Evolutionary conservation across 371 early-diverging fungal species (phyloP).

Genomic region (Mucor circinelloides): DNA sequence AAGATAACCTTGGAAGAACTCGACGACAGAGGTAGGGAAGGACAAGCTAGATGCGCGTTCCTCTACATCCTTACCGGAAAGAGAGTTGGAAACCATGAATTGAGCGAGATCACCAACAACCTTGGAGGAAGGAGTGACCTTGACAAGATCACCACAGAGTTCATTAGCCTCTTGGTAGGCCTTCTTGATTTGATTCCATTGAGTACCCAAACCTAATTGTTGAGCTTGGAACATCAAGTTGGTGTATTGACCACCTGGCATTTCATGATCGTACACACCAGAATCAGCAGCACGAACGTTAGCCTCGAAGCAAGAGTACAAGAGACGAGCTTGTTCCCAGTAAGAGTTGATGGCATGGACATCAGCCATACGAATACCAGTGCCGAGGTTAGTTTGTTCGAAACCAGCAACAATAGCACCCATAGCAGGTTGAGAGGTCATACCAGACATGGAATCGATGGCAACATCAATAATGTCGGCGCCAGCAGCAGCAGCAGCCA

Average conservation of each 20-base stretch:
- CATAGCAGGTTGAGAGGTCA: slow-evolving; percentile 95
- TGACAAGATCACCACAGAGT: slow-evolving; percentile 93
- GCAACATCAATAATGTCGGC: slow-evolving; percentile 93
- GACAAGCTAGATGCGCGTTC: slow-evolving; percentile 74
- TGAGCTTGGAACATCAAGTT: slow-evolving; percentile 95
- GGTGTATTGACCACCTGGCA: slow-evolving; percentile 97
- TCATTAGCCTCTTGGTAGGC: slow-evolving; percentile 89
- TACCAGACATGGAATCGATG: slow-evolving; percentile 90
- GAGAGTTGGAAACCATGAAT: slow-evolving; percentile 90
- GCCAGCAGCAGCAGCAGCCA: slow-evolving; percentile 90
- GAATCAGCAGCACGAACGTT: slow-evolving; percentile 84
- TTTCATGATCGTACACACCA: slow-evolving; percentile 91
- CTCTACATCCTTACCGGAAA: slow-evolving; percentile 73
- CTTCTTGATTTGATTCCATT: slow-evolving; percentile 91
- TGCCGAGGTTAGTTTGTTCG: slow-evolving; percentile 72
- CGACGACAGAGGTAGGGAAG: slow-evolving; percentile 93
- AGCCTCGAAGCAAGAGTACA: slow-evolving; percentile 94
- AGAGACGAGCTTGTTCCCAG: slow-evolving; percentile 93
- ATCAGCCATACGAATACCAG: slow-evolving; percentile 79
- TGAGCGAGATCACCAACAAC: slow-evolving; percentile 97
- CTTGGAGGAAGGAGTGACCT: slow-evolving; percentile 96
- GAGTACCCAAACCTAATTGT: slow-evolving; percentile 87
- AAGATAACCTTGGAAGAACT: slow-evolving; percentile 93
- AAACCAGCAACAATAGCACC: slow-evolving; percentile 89
- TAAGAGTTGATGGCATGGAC: slow-evolving; percentile 84